Evolutionary conservation across 768 basidiomycete species (phyloP).

Genomic region (Suillus weaverae): DNA sequence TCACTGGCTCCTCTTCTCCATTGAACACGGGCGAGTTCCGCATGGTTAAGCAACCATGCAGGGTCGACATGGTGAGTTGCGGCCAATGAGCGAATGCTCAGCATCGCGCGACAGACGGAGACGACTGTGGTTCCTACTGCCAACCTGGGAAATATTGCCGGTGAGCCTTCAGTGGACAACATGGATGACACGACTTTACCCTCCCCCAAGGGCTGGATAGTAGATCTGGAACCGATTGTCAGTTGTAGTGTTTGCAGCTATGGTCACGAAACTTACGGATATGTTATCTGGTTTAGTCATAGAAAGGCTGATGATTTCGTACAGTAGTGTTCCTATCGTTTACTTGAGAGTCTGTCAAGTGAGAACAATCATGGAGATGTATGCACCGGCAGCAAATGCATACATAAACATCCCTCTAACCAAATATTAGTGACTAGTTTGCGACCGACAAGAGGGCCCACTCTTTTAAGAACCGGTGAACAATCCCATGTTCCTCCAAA

Average conservation of each 20-base stretch:
- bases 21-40: conserved; percentile 44
- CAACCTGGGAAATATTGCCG: neutral
- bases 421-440: neutral
- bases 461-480: conserved; percentile 22
- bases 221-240: conserved; percentile 10
- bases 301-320: conserved; percentile 14
- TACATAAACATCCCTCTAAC: conserved; percentile 26
- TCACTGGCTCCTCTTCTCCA: conserved; percentile 38
- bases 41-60: conserved; percentile 44
- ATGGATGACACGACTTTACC: conserved; percentile 9
- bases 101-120: conserved; percentile 39
- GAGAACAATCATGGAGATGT: neutral
- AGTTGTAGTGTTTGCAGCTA: neutral
- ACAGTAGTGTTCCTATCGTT: conserved; percentile 17
- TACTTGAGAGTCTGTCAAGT: neutral
- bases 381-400: conserved; percentile 18
- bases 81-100: conserved; percentile 45
- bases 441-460: neutral
- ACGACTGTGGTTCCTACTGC: conserved; percentile 18
- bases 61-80: conserved; percentile 40
- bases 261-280: conserved; percentile 8
- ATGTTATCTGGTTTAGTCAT: conserved; percentile 6
- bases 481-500: conserved; percentile 9
- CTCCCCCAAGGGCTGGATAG: conserved; percentile 5
- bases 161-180: neutral